Evolutionary conservation across 164 flowering plant genomes (phyloP).

Genomic region (Sedum album): DNA sequence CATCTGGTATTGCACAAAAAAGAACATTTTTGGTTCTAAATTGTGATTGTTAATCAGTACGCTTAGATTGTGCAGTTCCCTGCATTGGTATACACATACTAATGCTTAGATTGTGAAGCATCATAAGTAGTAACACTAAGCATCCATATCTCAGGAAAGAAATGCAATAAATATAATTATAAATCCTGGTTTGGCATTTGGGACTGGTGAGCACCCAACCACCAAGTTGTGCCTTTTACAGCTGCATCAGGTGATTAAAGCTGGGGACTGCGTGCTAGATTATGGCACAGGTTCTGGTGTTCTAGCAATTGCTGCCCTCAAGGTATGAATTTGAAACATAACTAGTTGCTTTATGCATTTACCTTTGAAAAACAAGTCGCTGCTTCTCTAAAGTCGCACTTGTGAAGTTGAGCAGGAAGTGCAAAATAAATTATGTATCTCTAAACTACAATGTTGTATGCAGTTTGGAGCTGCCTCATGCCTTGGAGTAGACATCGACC

Average conservation of each 20-base stretch:
- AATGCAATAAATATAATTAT: constrained; percentile 70
- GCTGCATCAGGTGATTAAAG: constrained; percentile 49
- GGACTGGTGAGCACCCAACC: constrained; percentile 94
- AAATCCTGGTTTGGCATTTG: constrained; percentile 95
- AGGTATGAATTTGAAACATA: constrained; percentile 33
- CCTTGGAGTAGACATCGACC: constrained; percentile 77
- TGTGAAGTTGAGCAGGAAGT: background rate
- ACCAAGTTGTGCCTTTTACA: constrained; percentile 73
- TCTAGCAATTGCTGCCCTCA: constrained; percentile 82
- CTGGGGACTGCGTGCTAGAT: constrained; percentile 73
- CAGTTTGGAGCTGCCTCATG: constrained; percentile 83
- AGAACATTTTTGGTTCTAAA: no score
- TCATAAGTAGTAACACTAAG: background rate
- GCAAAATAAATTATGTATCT: background rate
- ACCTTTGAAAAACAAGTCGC: background rate
- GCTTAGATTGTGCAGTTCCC: no score
- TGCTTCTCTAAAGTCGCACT: background rate
- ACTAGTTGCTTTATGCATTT: background rate
- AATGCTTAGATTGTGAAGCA: no score
- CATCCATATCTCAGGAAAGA: constrained; percentile 36
- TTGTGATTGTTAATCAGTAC: no score
- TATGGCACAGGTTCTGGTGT: constrained; percentile 96
- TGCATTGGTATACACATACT: no score
- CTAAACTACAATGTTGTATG: background rate
- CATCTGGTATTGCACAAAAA: no score